A percentile compares a stretch with the other conserved stretches of the same genome.
These are phyloP conservation scores for Rhodamnia argentea DNA, from an alignment of 345 rosid species.

Conservation along the genomic window DNA sequence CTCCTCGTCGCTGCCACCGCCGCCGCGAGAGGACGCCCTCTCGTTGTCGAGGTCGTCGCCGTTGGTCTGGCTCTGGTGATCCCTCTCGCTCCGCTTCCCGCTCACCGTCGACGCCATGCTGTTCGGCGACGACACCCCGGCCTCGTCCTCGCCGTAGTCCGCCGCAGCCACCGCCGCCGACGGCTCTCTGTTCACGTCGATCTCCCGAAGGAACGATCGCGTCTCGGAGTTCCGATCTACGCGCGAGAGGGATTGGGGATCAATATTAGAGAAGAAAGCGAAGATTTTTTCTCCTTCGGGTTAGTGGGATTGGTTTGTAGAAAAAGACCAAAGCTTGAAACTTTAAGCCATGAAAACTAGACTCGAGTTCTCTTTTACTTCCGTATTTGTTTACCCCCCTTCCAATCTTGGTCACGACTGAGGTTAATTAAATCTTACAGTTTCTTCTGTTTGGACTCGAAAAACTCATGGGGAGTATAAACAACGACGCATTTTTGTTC, in stretches of 20 bases:
- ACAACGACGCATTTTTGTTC: background rate
- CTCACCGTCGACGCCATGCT: constrained; percentile 81
- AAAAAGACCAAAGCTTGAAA: background rate
- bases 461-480: background rate
- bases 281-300: background rate
- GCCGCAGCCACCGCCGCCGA: constrained; percentile 39
- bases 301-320: background rate
- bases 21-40: constrained; percentile 65
- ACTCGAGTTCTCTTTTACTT: background rate
- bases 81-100: constrained; percentile 87
- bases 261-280: background rate
- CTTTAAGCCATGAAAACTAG: background rate
- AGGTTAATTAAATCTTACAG: background rate
- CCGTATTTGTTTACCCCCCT: background rate
- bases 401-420: background rate
- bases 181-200: constrained; percentile 83
- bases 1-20: constrained; percentile 85
- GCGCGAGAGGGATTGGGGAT: background rate
- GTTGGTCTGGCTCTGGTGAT: constrained; percentile 17
- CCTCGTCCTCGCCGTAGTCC: constrained; percentile 68
- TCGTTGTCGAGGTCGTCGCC: constrained; percentile 59
- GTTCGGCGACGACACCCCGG: constrained; percentile 79
- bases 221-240: constrained; percentile 71
- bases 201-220: constrained; percentile 54
- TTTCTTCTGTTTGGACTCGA: background rate